phyloP scores from a whole-genome alignment of 2,329 filamentous ascomycete species.

The Fusarium odoratissimum region DNA sequence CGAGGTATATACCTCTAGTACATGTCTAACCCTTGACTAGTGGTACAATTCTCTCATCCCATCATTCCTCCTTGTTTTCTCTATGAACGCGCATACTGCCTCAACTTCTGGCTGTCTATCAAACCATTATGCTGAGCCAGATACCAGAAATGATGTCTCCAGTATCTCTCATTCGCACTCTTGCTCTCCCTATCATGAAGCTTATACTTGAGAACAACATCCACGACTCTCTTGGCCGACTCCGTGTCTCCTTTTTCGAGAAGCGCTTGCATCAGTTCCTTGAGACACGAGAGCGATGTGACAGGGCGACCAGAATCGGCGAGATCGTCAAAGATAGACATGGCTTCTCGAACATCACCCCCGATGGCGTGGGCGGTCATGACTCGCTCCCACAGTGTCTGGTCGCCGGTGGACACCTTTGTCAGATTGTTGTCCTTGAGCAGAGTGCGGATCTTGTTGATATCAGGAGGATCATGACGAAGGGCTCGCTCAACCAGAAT shows the following conservation, averaged over 20 bases:
- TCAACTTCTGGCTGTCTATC: slow-evolving; percentile 43
- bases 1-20: slow-evolving; percentile 40
- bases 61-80: not conserved
- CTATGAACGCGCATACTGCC: not conserved
- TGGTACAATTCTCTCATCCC: slow-evolving; percentile 3
- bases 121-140: slow-evolving; percentile 56
- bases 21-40: slow-evolving; percentile 6
- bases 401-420: slow-evolving; percentile 58
- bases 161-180: slow-evolving; percentile 50
- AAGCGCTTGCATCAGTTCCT: slow-evolving; percentile 55
- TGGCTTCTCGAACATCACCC: slow-evolving; percentile 62
- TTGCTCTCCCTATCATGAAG: slow-evolving; percentile 36
- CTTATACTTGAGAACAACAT: slow-evolving; percentile 45
- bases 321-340: slow-evolving; percentile 61
- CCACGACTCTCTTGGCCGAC: slow-evolving; percentile 51
- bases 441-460: slow-evolving; percentile 69
- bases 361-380: slow-evolving; percentile 73
- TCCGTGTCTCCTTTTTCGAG: slow-evolving; percentile 40
- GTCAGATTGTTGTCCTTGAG: slow-evolving; percentile 66
- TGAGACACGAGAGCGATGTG: slow-evolving; percentile 57
- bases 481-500: slow-evolving; percentile 78
- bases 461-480: slow-evolving; percentile 65
- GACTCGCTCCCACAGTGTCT: slow-evolving; percentile 76
- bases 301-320: slow-evolving; percentile 52
- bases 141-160: slow-evolving; percentile 64